These are phyloP conservation scores for Bryoerythrophyllum caledonicum DNA, from an alignment of 225 moss, liverwort and hornwort genomes.

Conservation along the genomic window DNA sequence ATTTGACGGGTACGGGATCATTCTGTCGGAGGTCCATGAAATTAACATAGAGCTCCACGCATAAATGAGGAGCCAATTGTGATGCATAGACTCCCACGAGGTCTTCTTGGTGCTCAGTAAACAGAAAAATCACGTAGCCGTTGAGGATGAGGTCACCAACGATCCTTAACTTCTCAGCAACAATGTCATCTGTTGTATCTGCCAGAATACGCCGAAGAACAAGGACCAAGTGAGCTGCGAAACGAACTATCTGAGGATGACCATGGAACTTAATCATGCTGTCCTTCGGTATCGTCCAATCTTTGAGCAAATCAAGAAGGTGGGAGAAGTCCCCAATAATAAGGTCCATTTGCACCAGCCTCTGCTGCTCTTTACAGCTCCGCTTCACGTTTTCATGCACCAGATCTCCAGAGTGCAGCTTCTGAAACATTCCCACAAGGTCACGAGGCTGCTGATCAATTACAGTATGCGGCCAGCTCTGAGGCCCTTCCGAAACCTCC, in stretches of 20 bases:
- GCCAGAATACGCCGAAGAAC: constrained; percentile 75
- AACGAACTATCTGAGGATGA: constrained; percentile 97
- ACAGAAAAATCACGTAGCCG: constrained; percentile 92
- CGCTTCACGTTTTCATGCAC: constrained; percentile 89
- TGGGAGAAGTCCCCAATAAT: constrained; percentile 88
- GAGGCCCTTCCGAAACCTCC: constrained; percentile 56
- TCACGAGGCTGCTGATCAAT: constrained; percentile 94
- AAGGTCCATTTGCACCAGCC: constrained; percentile 90
- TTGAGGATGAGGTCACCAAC: constrained; percentile 91
- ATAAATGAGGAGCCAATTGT: constrained; percentile 88
- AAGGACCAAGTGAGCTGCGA: constrained; percentile 91
- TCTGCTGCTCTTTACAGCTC: constrained; percentile 94
- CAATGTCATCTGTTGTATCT: constrained; percentile 77
- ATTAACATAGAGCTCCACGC: constrained; percentile 92
- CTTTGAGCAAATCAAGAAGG: constrained; percentile 88
- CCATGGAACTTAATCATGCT: constrained; percentile 74
- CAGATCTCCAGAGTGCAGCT: constrained; percentile 86
- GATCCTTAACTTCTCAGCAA: constrained; percentile 82
- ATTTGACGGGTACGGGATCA: constrained; percentile 78
- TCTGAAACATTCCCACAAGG: constrained; percentile 83
- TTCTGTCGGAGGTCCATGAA: constrained; percentile 99
- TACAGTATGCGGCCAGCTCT: constrained; percentile 86
- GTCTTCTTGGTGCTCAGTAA: constrained; percentile 89
- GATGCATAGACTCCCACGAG: constrained; percentile 95
- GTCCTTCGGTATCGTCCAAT: constrained; percentile 88